Conservation (phyloP, 2,329 filamentous ascomycete genomes). For the Catunica adiposa region DNA sequence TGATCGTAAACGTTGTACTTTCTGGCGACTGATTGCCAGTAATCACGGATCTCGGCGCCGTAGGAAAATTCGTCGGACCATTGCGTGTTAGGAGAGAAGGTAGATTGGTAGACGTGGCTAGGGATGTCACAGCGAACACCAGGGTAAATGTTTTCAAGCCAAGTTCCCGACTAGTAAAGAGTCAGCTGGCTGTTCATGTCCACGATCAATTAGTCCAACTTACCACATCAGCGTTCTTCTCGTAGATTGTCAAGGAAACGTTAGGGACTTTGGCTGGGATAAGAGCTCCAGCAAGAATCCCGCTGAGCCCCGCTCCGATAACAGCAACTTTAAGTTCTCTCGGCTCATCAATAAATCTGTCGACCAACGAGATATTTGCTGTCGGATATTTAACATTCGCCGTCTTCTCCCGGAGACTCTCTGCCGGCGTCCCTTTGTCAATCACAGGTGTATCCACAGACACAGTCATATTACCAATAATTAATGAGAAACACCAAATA, state of each 20-base stretch:
- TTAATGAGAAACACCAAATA: no score
- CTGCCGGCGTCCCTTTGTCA: neutral
- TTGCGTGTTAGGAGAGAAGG: slow-evolving; percentile 49
- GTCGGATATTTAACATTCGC: neutral
- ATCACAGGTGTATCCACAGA: neutral
- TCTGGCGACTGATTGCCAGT: slow-evolving; percentile 27
- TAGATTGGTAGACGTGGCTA: slow-evolving; percentile 52
- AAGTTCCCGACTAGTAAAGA: slow-evolving; percentile 25
- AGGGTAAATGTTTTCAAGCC: slow-evolving; percentile 42
- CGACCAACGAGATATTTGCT: slow-evolving; percentile 16
- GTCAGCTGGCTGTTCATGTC: neutral
- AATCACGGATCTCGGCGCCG: slow-evolving; percentile 48
- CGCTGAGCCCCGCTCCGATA: slow-evolving; percentile 24
- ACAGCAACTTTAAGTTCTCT: slow-evolving; percentile 22
- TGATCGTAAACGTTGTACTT: slow-evolving; percentile 38
- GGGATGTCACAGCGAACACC: slow-evolving; percentile 54
- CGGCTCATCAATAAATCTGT: slow-evolving; percentile 23
- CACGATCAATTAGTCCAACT: slow-evolving; percentile 19
- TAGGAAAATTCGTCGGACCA: slow-evolving; percentile 55
- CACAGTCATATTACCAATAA: neutral
- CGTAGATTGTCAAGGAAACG: slow-evolving; percentile 47
- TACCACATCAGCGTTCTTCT: slow-evolving; percentile 53
- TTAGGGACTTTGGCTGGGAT: slow-evolving; percentile 53
- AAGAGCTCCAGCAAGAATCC: slow-evolving; percentile 41
- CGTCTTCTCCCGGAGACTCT: neutral